Conservation (phyloP, 2,329 filamentous ascomycete species). For the Colletotrichum sp. region DNA sequence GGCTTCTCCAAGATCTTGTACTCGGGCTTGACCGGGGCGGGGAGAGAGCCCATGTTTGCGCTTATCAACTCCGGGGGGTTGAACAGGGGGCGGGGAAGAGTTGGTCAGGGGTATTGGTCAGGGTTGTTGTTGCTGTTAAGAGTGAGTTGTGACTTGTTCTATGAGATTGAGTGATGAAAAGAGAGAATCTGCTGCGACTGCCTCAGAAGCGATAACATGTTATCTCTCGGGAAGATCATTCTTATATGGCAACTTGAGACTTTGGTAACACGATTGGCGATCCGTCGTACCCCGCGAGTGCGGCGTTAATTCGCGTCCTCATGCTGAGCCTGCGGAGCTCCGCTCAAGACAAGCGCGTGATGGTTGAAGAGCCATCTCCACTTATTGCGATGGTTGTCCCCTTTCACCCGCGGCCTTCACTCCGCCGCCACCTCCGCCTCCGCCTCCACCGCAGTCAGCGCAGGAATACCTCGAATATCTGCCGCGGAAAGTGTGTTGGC, state of each 20-base stretch:
- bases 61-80: not conserved
- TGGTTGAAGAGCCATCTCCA: not conserved
- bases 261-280: not conserved
- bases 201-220: not conserved
- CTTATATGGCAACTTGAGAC: not conserved
- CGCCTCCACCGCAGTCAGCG: not conserved
- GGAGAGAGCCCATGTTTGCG: constrained; percentile 14
- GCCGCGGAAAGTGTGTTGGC: not conserved
- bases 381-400: not conserved
- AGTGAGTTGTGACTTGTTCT: not conserved
- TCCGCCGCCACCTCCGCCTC: constrained; percentile 10
- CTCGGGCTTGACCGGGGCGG: not conserved
- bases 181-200: not conserved
- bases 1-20: constrained; percentile 29
- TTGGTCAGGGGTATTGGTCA: not conserved
- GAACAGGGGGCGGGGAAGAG: not conserved
- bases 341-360: not conserved
- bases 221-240: not conserved
- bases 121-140: not conserved
- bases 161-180: not conserved
- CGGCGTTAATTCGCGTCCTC: not conserved
- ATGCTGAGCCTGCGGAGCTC: not conserved
- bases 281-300: not conserved
- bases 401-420: not conserved
- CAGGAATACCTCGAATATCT: not conserved